phyloP scores from a whole-genome alignment of 305 asterid species.

The Galium porrigens region DNA sequence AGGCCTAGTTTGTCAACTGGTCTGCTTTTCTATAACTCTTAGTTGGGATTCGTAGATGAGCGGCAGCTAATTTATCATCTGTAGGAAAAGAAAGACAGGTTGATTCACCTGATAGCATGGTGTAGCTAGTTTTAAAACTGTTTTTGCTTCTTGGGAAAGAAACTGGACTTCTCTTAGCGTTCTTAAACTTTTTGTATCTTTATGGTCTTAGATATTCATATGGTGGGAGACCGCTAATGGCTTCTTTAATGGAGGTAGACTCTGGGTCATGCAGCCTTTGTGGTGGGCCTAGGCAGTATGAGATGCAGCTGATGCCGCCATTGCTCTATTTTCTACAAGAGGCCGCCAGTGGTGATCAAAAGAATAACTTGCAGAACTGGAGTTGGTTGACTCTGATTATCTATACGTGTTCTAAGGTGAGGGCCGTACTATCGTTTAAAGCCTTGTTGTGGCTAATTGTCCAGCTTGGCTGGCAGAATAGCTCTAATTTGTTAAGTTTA shows the following conservation, averaged over 20 bases:
- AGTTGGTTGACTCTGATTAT: slow-evolving; percentile 64
- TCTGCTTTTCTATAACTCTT: neutral
- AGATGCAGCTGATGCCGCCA: slow-evolving; percentile 85
- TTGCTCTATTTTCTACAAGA: slow-evolving; percentile 58
- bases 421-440: slow-evolving; percentile 8
- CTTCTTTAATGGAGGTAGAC: slow-evolving; percentile 31
- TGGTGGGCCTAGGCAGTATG: slow-evolving; percentile 57
- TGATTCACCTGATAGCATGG: neutral
- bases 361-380: slow-evolving; percentile 33
- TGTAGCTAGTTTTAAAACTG: neutral
- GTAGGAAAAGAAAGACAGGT: neutral
- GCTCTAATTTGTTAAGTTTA: no score
- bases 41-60: neutral
- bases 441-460: neutral
- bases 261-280: slow-evolving; percentile 48
- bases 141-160: neutral
- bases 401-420: slow-evolving; percentile 66
- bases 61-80: neutral
- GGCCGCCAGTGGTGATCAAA: slow-evolving; percentile 36
- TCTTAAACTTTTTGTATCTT: neutral
- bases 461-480: no score
- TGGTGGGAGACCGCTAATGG: slow-evolving; percentile 63
- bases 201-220: slow-evolving; percentile 43
- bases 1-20: neutral
- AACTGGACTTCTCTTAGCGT: neutral